These are phyloP conservation scores for Tulasnella sp. DNA, from an alignment of 768 basidiomycete genomes.

Conservation along the genomic window DNA sequence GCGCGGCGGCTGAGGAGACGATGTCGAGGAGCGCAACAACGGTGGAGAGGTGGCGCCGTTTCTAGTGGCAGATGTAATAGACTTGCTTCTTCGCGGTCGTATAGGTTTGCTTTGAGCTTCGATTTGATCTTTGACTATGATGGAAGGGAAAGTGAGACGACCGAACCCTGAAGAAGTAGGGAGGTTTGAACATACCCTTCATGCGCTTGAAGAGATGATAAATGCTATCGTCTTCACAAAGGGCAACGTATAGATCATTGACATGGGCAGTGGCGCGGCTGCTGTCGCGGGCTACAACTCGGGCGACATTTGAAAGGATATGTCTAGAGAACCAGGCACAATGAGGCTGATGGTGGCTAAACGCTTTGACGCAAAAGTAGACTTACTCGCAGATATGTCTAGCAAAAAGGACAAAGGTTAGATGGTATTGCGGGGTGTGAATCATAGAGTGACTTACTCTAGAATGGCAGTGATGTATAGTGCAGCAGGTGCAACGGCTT, in stretches of 20 bases:
- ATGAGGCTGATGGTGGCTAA: background rate
- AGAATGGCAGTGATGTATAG: slow-evolving; percentile 85
- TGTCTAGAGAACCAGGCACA: slow-evolving; percentile 40
- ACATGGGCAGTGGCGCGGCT: slow-evolving; percentile 16
- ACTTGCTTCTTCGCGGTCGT: slow-evolving; percentile 18
- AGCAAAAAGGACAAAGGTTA: slow-evolving; percentile 19
- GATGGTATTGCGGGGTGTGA: slow-evolving; percentile 22
- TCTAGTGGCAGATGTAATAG: slow-evolving; percentile 10
- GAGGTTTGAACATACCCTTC: slow-evolving; percentile 46
- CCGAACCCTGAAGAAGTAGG: background rate
- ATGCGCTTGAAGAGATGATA: slow-evolving; percentile 76
- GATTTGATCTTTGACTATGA: slow-evolving; percentile 63
- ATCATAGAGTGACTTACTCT: slow-evolving; percentile 48
- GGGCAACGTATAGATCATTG: slow-evolving; percentile 67
- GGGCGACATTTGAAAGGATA: slow-evolving; percentile 67
- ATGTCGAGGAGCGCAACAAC: background rate
- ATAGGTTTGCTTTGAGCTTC: slow-evolving; percentile 44
- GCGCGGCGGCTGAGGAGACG: slow-evolving; percentile 10
- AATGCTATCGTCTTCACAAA: slow-evolving; percentile 81
- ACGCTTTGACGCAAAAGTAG: slow-evolving; percentile 1
- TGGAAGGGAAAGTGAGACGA: slow-evolving; percentile 19
- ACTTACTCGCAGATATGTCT: slow-evolving; percentile 84
- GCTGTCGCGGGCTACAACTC: slow-evolving; percentile 76
- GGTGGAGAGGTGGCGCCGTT: background rate
- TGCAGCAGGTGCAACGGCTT: slow-evolving; percentile 65